Base-by-base conservation (phyloP, 192 early-diverging fungal genomes). In the Hyaloraphidium curvatum region DNA sequence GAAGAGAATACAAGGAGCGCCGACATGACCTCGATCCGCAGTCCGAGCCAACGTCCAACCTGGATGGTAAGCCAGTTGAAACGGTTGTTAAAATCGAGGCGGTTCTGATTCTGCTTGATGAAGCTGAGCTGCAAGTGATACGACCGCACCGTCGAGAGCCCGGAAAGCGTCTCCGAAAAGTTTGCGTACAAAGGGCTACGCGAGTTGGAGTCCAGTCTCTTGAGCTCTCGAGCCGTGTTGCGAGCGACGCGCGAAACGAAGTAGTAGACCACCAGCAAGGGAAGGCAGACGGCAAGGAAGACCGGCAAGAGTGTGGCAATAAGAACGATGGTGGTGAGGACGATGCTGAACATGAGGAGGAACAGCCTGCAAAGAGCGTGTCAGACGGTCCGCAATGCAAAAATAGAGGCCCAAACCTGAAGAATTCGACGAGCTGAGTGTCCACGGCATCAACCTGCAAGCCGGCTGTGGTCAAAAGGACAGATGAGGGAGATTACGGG, bases 11-110 rank as follows among this genome's bases (percentile, higher is more conserved):
- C 81, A 9, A 92, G 62, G 0, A 73, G 39, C 33, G 80, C 77
- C n/a, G 82, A 85, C 27, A 97, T 67, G 0, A 75, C 58, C 60
- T 97, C 91, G 11, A 92, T 61, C 4, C 92, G 79, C 39, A 94
- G n/a, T n/a, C n/a, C n/a, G 48, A 29, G 73, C 77, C 29, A 84
- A 61, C n/a, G n/a, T n/a, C n/a, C n/a, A n/a, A n/a, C n/a, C n/a
- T n/a, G n/a, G n/a, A n/a, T n/a, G n/a, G n/a, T 73, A 62, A 80
- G 77, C 53, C 89, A 80, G 61, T 77, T 88, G 3, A 89, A 80
- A 14, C 89, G 72, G 63, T 91, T 89, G 69, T 88, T 85, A 40
- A 63, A 67, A 59, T 96, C 78, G n/a, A 78, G 65, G 39, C 79
- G 74, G 30, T 41, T 51, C 60, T 73, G 52, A 19, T 80, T 78